phyloP scores from a whole-genome alignment of 208 protist genomes.

The Trypanosoma scelopori region DNA sequence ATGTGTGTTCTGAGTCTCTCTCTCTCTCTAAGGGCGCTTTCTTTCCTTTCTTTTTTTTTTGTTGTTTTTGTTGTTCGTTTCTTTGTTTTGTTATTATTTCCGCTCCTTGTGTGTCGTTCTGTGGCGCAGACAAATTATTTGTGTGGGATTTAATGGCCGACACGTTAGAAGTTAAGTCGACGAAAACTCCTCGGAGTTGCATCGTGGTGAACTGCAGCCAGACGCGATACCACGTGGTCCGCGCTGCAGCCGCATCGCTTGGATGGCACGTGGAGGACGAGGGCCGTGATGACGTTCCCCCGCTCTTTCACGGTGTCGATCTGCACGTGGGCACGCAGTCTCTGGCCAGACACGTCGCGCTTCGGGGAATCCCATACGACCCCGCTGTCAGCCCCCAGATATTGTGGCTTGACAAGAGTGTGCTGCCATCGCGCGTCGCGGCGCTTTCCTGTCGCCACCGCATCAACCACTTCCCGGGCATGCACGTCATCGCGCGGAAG shows the following conservation, averaged over 20 bases:
- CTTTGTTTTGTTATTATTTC: not conserved
- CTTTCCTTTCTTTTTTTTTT: not conserved
- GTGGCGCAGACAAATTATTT: not conserved
- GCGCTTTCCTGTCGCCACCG: conserved; percentile 67
- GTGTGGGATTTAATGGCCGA: conserved; percentile 6
- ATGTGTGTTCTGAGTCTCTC: not conserved
- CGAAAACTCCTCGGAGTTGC: conserved; percentile 8
- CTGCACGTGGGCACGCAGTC: conserved; percentile 9
- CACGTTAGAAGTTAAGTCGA: not conserved
- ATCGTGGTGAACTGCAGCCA: conserved; percentile 58
- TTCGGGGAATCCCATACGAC: conserved; percentile 3
- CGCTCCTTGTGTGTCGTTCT: not conserved
- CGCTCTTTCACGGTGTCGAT: conserved; percentile 35
- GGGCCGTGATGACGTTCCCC: conserved; percentile 38
- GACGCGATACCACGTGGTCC: conserved; percentile 85
- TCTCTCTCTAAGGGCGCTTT: too few species aligned
- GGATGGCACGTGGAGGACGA: conserved; percentile 71
- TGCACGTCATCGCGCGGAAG: conserved; percentile 91
- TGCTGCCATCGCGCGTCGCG: conserved; percentile 56
- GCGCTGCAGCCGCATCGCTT: conserved; percentile 47
- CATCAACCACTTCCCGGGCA: conserved; percentile 94
- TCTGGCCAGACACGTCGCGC: not conserved
- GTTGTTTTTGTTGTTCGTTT: not conserved
- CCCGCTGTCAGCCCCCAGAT: conserved; percentile 62
- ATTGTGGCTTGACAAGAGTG: conserved; percentile 88